Percentiles rank a stretch among this genome's conserved stretches.
These are phyloP conservation scores for Pyrenophora teres DNA, from an alignment of 2,329 filamentous ascomycete genomes.

Conservation along the genomic window DNA sequence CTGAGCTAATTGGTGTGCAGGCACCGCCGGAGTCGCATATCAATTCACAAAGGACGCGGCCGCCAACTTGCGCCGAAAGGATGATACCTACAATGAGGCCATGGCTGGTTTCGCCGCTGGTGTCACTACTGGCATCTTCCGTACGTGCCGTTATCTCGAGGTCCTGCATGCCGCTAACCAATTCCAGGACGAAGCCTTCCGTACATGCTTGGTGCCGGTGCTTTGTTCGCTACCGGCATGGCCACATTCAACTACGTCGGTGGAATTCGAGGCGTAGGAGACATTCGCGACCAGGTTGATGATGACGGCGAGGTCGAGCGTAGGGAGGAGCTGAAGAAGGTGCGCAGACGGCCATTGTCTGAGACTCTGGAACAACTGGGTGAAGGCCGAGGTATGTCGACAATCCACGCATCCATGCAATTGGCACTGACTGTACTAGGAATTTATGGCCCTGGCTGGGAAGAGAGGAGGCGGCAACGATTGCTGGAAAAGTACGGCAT, in stretches of 20 bases:
- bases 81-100: slow-evolving; percentile 76
- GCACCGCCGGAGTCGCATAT: slow-evolving; percentile 74
- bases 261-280: slow-evolving; percentile 57
- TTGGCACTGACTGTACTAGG: slow-evolving; percentile 58
- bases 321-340: slow-evolving; percentile 74
- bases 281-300: slow-evolving; percentile 59
- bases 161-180: slow-evolving; percentile 22
- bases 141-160: slow-evolving; percentile 56
- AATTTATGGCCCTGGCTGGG: slow-evolving; percentile 79
- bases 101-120: slow-evolving; percentile 79
- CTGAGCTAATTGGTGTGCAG: slow-evolving; percentile 54
- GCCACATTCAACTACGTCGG: slow-evolving; percentile 71
- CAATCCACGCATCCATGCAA: background rate
- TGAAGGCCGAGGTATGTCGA: slow-evolving; percentile 76
- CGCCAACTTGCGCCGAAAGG: slow-evolving; percentile 83
- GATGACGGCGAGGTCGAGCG: slow-evolving; percentile 74
- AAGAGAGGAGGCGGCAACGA: slow-evolving; percentile 78
- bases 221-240: slow-evolving; percentile 62
- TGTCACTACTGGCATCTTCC: slow-evolving; percentile 70
- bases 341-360: slow-evolving; percentile 73
- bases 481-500: slow-evolving; percentile 87
- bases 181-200: slow-evolving; percentile 68
- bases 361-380: slow-evolving; percentile 82
- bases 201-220: slow-evolving; percentile 70
- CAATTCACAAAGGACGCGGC: slow-evolving; percentile 75